A percentile compares a stretch with the other conserved stretches of the same genome.
phyloP scores from a whole-genome alignment of 345 rosid genomes.

The Ailanthus altissimus region DNA sequence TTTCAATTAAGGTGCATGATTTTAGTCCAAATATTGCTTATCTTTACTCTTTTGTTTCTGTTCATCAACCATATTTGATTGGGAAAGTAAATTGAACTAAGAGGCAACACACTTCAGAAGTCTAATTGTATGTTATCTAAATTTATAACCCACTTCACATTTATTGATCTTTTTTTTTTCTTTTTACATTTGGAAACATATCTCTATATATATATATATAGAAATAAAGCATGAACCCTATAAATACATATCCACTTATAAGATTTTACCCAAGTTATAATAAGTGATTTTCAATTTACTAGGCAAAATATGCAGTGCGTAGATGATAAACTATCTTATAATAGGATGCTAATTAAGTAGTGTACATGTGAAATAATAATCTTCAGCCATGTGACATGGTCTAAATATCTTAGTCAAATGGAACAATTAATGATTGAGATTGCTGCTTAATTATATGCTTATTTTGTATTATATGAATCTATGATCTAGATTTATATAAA shows the following conservation, averaged over 20 bases:
- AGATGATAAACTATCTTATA: background rate
- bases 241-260: too few relatives aligned
- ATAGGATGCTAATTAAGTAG: background rate
- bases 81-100: too few relatives aligned
- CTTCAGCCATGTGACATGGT: background rate
- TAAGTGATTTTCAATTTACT: background rate
- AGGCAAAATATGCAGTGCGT: background rate
- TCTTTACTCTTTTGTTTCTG: background rate
- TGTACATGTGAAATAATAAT: conserved; percentile 6
- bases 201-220: too few relatives aligned
- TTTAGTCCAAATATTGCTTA: too few relatives aligned
- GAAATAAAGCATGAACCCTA: too few relatives aligned
- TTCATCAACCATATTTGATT: too few relatives aligned
- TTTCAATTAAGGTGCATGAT: background rate
- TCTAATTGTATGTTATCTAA: too few relatives aligned
- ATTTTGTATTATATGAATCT: background rate
- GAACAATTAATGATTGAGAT: background rate
- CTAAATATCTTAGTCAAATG: background rate
- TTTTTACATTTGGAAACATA: too few relatives aligned
- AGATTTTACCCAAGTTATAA: too few relatives aligned
- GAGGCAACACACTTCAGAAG: too few relatives aligned
- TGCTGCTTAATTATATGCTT: background rate
- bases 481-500: background rate
- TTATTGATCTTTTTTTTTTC: too few relatives aligned
- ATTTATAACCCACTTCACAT: too few relatives aligned